Evolutionary conservation across 129 eudicot genomes (phyloP).

Genomic region (Flaveria robusta): DNA sequence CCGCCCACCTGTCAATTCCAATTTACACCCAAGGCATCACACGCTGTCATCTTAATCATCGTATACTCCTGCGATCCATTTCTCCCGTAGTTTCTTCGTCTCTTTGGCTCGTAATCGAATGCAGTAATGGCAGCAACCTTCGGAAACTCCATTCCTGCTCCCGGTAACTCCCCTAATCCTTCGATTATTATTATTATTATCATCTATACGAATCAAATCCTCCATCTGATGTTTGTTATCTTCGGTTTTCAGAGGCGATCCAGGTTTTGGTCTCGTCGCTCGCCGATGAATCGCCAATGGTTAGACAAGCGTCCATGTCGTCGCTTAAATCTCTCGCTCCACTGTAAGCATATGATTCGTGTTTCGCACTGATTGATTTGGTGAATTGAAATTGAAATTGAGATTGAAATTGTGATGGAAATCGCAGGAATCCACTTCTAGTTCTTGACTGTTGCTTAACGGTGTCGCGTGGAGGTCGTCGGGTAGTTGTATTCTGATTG

Average conservation of each 20-base stretch:
- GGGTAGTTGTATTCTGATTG: conserved; percentile 51
- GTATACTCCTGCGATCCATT: conserved; percentile 46
- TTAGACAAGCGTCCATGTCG: conserved; percentile 78
- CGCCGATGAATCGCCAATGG: conserved; percentile 81
- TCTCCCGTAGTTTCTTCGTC: conserved; percentile 26
- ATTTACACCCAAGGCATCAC: conserved; percentile 6
- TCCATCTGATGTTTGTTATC: neutral
- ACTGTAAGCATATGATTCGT: conserved; percentile 42
- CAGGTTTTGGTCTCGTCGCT: conserved; percentile 84
- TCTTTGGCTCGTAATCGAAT: conserved; percentile 17
- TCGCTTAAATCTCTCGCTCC: conserved; percentile 83
- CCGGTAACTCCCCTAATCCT: conserved; percentile 48
- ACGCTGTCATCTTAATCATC: conserved; percentile 34
- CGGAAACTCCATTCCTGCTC: conserved; percentile 73
- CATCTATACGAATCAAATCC: neutral
- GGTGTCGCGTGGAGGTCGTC: conserved; percentile 91
- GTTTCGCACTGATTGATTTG: conserved; percentile 2
- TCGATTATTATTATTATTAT: neutral
- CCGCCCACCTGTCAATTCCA: conserved; percentile 30
- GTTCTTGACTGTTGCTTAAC: conserved; percentile 89
- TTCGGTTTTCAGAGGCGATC: conserved; percentile 68
- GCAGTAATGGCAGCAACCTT: conserved; percentile 61
- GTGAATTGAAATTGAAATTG: neutral
- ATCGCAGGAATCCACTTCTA: conserved; percentile 81
- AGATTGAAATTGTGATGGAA: conserved; percentile 2